Evolutionary conservation across 2,329 filamentous ascomycete species (phyloP).

Genomic region (Claviceps purpurea): DNA sequence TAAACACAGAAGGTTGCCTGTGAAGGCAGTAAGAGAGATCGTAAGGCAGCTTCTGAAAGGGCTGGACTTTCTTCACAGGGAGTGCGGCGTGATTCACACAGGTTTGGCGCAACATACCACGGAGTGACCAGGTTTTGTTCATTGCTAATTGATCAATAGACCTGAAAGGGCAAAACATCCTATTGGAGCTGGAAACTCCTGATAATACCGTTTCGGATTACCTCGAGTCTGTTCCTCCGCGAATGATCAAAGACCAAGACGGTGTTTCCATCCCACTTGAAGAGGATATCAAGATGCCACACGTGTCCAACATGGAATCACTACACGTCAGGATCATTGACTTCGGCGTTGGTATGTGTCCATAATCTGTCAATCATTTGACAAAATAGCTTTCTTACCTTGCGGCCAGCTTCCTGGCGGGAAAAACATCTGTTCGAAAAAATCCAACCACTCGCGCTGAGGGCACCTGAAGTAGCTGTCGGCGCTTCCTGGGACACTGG

Average conservation of each 20-base stretch:
- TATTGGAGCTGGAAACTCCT: not conserved
- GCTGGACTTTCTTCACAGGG: not conserved
- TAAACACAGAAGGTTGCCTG: not conserved
- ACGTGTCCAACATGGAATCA: not conserved
- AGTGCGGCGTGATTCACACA: too few relatives aligned
- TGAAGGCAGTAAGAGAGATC: not conserved
- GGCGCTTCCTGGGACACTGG: slow-evolving; percentile 5
- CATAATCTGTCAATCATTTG: too few relatives aligned
- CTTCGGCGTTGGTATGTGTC: not conserved
- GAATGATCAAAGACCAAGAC: not conserved
- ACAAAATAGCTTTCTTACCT: too few relatives aligned
- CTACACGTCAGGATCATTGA: not conserved
- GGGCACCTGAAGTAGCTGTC: slow-evolving; percentile 13
- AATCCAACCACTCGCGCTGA: slow-evolving; percentile 12
- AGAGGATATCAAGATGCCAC: not conserved
- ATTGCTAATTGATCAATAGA: not conserved
- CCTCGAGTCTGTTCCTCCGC: not conserved
- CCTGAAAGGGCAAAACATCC: not conserved
- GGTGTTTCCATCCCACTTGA: not conserved
- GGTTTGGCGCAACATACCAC: not conserved
- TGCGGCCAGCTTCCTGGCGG: not conserved
- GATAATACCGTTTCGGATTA: not conserved
- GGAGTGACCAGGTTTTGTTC: too few relatives aligned
- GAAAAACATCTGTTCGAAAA: slow-evolving; percentile 9
- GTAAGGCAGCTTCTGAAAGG: too few relatives aligned